Evolutionary conservation across 345 rosid genomes (phyloP).

Genomic region (Eutrema japonicum): DNA sequence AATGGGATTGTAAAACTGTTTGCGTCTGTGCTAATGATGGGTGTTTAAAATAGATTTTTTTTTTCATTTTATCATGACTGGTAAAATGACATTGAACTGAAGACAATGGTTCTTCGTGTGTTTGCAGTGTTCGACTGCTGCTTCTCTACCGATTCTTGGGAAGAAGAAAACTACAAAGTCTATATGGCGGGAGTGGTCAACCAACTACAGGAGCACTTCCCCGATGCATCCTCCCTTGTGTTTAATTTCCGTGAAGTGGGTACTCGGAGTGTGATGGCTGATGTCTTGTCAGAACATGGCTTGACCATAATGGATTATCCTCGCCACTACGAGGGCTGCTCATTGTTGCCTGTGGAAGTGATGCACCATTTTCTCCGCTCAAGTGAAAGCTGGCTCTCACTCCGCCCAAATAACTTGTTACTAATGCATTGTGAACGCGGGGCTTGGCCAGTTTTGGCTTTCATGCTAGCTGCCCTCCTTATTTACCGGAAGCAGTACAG

Average conservation of each 20-base stretch:
- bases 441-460: constrained; percentile 90
- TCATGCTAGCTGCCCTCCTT: constrained; percentile 80
- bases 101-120: constrained; percentile 6
- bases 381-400: constrained; percentile 93
- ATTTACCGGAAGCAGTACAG: constrained; percentile 81
- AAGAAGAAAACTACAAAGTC: constrained; percentile 62
- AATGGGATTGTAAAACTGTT: background rate
- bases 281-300: constrained; percentile 67
- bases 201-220: constrained; percentile 73
- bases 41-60: background rate
- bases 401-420: constrained; percentile 73
- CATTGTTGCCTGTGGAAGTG: constrained; percentile 77
- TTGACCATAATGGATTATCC: constrained; percentile 98
- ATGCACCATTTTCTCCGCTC: constrained; percentile 93
- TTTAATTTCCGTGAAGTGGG: constrained; percentile 90
- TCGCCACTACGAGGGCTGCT: constrained; percentile 90
- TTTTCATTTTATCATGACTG: constrained; percentile 6
- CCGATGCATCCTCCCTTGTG: constrained; percentile 79
- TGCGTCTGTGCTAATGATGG: constrained; percentile 2
- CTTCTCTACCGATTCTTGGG: constrained; percentile 71
- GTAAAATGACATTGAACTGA: constrained; percentile 19
- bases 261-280: constrained; percentile 58
- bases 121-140: constrained; percentile 85
- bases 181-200: constrained; percentile 68
- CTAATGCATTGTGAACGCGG: constrained; percentile 91